Percentiles rank a stretch among this genome's conserved stretches.
phyloP scores from a whole-genome alignment of 2,329 filamentous ascomycete species.

The Phaeosphaeria sp. region DNA sequence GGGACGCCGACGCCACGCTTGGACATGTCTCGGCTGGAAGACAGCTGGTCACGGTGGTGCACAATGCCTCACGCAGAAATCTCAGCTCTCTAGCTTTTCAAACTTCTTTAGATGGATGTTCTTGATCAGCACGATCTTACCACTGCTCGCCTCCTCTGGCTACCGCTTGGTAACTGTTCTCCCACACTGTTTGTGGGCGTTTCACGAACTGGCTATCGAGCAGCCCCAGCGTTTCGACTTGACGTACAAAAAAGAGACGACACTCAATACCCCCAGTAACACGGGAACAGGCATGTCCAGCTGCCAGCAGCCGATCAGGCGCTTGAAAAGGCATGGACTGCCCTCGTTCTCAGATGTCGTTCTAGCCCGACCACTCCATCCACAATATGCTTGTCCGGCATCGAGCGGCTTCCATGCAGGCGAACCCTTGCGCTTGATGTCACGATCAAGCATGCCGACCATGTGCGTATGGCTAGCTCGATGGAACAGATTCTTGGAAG shows the following conservation, averaged over 20 bases:
- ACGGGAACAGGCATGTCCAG: neutral
- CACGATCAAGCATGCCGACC: slow-evolving; percentile 3
- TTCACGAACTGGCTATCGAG: neutral
- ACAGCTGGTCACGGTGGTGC: neutral
- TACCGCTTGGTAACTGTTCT: neutral
- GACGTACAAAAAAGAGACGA: neutral
- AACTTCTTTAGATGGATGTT: neutral
- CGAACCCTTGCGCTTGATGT: neutral
- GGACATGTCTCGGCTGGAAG: neutral
- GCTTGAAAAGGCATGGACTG: neutral
- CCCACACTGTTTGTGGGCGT: neutral
- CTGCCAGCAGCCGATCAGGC: neutral
- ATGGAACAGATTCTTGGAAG: neutral
- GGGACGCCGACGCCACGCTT: neutral
- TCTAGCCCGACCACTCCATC: slow-evolving; percentile 11
- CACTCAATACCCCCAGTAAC: neutral
- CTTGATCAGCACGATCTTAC: neutral
- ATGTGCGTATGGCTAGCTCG: neutral
- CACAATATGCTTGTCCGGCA: slow-evolving; percentile 9
- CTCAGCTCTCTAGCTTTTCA: neutral
- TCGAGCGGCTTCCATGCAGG: slow-evolving; percentile 1
- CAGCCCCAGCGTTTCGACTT: neutral
- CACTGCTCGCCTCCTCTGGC: neutral
- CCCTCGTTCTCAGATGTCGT: neutral
- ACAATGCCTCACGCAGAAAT: neutral